Percentiles rank a stretch among this genome's conserved stretches.
phyloP scores from a whole-genome alignment of 1,284 basidiomycete genomes.

The Athelia psychrophila region DNA sequence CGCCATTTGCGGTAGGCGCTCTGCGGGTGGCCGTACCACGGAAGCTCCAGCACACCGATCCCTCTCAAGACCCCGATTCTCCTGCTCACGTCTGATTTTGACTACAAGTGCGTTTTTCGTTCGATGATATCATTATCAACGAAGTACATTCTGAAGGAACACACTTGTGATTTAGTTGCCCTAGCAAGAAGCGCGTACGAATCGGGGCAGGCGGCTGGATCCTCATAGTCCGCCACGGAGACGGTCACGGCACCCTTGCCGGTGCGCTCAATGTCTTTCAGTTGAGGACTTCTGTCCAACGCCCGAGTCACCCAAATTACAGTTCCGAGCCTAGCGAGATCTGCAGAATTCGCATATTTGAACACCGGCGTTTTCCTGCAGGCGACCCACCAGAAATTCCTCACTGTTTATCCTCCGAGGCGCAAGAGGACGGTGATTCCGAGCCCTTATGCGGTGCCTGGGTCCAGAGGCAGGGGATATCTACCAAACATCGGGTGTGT shows the following conservation, averaged over 20 bases:
- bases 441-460: neutral
- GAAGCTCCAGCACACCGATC: constrained; percentile 3
- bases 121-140: too few relatives aligned
- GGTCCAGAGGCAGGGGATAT: neutral
- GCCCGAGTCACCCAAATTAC: neutral
- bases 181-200: neutral
- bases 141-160: too few relatives aligned
- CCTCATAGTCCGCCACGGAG: neutral
- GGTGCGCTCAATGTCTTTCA: neutral
- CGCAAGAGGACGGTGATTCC: neutral
- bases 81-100: neutral
- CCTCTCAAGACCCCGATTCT: constrained; percentile 7
- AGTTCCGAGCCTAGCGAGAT: neutral
- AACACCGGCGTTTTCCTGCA: neutral
- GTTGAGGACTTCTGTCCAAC: too few relatives aligned
- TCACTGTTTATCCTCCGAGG: neutral
- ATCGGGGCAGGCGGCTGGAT: neutral
- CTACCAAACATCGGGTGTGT: too few relatives aligned
- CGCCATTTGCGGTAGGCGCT: too few relatives aligned
- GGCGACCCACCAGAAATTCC: neutral
- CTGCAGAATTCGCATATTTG: neutral
- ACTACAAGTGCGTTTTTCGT: neutral
- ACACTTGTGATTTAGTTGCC: neutral
- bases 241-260: neutral
- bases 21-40: constrained; percentile 11